Evolutionary conservation across 331 rosid species (phyloP).

Genomic region (Erythrophleum ivorense): DNA sequence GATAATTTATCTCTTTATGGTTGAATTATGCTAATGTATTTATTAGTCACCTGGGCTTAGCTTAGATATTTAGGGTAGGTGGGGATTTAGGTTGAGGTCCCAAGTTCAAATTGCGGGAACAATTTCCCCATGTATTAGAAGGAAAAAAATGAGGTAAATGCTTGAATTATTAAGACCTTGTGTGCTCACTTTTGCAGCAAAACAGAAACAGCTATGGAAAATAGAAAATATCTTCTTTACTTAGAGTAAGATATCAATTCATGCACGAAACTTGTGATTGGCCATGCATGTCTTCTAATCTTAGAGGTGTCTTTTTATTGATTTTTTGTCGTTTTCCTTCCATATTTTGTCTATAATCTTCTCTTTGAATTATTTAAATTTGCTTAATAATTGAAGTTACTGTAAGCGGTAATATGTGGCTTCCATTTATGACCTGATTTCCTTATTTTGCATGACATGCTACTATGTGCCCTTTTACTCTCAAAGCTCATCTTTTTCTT

Average conservation of each 20-base stretch:
- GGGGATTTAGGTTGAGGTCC: conserved; percentile 4
- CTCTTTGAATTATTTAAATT: not conserved
- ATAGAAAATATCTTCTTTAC: not conserved
- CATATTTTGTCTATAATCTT: not conserved
- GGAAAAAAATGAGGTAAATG: not conserved
- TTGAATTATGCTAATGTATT: not conserved
- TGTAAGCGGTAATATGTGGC: not conserved
- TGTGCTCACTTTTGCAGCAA: no score
- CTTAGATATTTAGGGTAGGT: not conserved
- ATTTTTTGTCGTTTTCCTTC: not conserved
- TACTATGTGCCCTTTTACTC: conserved; percentile 60
- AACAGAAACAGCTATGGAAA: no score
- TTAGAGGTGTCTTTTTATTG: not conserved
- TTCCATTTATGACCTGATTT: not conserved
- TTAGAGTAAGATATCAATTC: conserved; percentile 5
- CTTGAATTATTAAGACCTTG: no score
- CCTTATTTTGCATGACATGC: not conserved
- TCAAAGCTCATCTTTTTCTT: conserved; percentile 53
- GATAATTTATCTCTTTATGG: not conserved
- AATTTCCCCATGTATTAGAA: not conserved
- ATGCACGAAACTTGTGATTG: not conserved
- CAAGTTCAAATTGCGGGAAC: not conserved
- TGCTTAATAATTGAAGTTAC: not conserved
- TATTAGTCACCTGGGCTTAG: not conserved
- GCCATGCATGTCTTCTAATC: not conserved